Evolutionary conservation across 2,329 filamentous ascomycete genomes (phyloP).

Genomic region (Cephalotrichum gorgonifer): DNA sequence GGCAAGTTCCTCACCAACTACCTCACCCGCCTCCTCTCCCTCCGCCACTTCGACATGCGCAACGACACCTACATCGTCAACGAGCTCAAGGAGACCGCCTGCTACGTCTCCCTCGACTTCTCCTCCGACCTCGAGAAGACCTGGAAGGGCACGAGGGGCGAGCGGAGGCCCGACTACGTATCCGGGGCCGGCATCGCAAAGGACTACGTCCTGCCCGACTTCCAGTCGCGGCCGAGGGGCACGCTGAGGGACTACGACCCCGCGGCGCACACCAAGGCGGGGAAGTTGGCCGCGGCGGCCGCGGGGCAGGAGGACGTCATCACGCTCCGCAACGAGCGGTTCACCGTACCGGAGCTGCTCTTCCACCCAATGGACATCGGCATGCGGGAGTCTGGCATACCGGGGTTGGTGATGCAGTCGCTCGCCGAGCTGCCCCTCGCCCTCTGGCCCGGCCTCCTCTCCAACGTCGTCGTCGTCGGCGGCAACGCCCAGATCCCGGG

Average conservation of each 20-base stretch:
- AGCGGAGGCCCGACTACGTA: conserved; percentile 38
- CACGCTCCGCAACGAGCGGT: conserved; percentile 84
- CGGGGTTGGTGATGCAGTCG: conserved; percentile 73
- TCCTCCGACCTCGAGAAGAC: conserved; percentile 64
- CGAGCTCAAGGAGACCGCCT: conserved; percentile 86
- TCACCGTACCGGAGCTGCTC: conserved; percentile 78
- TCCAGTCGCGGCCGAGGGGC: conserved; percentile 49
- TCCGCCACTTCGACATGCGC: conserved; percentile 90
- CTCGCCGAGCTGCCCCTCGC: conserved; percentile 67
- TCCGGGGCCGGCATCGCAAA: conserved; percentile 55
- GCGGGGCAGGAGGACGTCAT: conserved; percentile 63
- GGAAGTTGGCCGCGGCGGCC: conserved; percentile 32
- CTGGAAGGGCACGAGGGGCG: conserved; percentile 67
- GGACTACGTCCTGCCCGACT: conserved; percentile 88
- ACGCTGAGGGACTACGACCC: conserved; percentile 71
- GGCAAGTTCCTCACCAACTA: conserved; percentile 92
- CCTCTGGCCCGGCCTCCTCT: conserved; percentile 71
- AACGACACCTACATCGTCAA: conserved; percentile 91
- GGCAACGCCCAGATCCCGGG: conserved; percentile 74
- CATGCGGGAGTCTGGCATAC: conserved; percentile 70
- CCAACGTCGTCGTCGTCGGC: conserved; percentile 82
- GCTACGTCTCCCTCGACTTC: conserved; percentile 75
- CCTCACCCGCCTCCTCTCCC: conserved; percentile 77
- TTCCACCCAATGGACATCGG: conserved; percentile 83
- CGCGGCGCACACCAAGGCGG: conserved; percentile 41